These are phyloP conservation scores for Warburgia ugandensis DNA, from an alignment of 164 flowering plant species.

Conservation along the genomic window DNA sequence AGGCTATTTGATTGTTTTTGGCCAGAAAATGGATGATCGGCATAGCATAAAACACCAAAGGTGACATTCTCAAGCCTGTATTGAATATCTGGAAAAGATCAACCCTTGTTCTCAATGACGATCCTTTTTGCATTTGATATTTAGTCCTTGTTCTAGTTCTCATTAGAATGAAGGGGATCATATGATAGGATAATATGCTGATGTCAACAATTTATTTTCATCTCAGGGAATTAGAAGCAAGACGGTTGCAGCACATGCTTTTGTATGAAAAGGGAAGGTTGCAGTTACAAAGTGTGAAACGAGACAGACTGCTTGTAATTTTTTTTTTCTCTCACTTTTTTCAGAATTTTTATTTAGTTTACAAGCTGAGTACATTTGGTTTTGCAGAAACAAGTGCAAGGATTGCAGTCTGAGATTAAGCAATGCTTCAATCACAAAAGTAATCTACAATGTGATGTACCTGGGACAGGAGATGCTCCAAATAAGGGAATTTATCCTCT, in stretches of 20 bases:
- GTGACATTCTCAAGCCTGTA: conserved; percentile 16
- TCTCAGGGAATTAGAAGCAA: conserved; percentile 51
- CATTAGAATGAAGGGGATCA: no score
- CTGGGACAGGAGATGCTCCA: conserved; percentile 15
- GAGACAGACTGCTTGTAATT: conserved; percentile 42
- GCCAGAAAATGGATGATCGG: conserved; percentile 28
- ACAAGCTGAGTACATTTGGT: conserved; percentile 1
- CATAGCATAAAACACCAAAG: conserved; percentile 26
- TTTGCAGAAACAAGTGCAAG: conserved; percentile 43
- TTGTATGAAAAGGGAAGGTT: conserved; percentile 43
- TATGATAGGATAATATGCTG: neutral
- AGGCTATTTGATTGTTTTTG: no score
- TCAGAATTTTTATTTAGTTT: neutral
- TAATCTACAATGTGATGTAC: conserved; percentile 7
- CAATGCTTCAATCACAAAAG: conserved; percentile 36
- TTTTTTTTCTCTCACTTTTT: conserved; percentile 4
- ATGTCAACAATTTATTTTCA: neutral
- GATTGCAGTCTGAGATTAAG: conserved; percentile 35
- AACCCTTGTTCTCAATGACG: no score
- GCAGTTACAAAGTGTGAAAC: conserved; percentile 40
- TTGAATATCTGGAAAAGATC: no score
- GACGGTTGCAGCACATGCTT: conserved; percentile 30
- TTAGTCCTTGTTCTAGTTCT: no score
- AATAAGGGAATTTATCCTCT: conserved; percentile 10
- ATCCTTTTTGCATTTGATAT: no score